A percentile compares a stretch with the other conserved stretches of the same genome.
Conservation (phyloP, 495 filamentous ascomycete genomes). For the Penicillium argentinense region DNA sequence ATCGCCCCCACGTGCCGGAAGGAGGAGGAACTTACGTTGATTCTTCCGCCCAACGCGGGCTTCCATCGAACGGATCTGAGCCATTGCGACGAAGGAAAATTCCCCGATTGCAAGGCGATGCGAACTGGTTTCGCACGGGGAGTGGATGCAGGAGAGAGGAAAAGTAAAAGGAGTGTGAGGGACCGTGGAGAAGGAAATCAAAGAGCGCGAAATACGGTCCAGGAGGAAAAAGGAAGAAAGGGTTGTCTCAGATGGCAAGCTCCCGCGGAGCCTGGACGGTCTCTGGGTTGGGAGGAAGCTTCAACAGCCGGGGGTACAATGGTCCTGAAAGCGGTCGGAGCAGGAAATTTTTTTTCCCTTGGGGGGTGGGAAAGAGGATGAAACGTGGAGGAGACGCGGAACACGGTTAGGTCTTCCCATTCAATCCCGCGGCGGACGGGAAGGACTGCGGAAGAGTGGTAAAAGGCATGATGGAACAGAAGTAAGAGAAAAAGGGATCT, state of each 20-base stretch:
- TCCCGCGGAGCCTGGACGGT: conserved; percentile 16
- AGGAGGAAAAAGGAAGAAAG: neutral
- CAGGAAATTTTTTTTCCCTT: conserved; percentile 34
- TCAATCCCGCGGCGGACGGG: conserved; percentile 46
- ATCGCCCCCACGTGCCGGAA: conserved; percentile 19
- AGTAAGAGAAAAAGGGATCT: conserved; percentile 29
- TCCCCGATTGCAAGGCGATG: conserved; percentile 7
- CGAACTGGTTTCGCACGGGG: no score
- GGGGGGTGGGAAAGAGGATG: conserved; percentile 12
- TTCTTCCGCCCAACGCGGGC: conserved; percentile 73
- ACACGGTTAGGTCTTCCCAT: conserved; percentile 40
- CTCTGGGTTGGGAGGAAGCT: conserved; percentile 6
- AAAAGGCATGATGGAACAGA: conserved; percentile 39
- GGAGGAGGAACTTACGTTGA: conserved; percentile 61
- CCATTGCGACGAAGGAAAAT: conserved; percentile 45
- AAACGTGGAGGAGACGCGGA: conserved; percentile 11
- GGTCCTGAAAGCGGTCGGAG: conserved; percentile 25
- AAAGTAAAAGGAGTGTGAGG: conserved; percentile 3
- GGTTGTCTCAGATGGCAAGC: conserved; percentile 7
- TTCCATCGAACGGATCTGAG: conserved; percentile 70
- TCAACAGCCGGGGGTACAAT: conserved; percentile 1
- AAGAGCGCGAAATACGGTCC: neutral
- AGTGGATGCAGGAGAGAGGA: conserved; percentile 5
- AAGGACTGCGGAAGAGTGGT: conserved; percentile 30
- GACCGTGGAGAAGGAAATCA: no score